Evolutionary conservation across 495 filamentous ascomycete species (phyloP).

Genomic region (Aspergillus baeticus): DNA sequence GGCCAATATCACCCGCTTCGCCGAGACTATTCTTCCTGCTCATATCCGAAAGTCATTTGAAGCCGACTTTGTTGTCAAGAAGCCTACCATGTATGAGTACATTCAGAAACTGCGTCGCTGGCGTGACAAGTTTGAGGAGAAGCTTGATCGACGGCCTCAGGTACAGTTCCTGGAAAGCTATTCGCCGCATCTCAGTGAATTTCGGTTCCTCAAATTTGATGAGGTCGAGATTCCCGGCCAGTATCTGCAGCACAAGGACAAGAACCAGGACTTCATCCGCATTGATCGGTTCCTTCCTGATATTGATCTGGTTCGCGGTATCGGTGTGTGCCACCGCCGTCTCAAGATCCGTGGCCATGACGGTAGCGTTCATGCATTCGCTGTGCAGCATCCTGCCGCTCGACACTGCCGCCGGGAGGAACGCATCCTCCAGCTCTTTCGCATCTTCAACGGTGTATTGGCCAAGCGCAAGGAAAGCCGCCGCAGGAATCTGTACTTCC

Average conservation of each 20-base stretch:
- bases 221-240: conserved; percentile 98
- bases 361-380: conserved; percentile 90
- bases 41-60: conserved; percentile 96
- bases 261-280: conserved; percentile 95
- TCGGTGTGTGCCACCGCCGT: conserved; percentile 85
- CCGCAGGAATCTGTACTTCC: conserved; percentile 91
- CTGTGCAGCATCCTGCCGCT: conserved; percentile 91
- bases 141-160: conserved; percentile 81
- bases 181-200: conserved; percentile 90
- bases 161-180: conserved; percentile 72
- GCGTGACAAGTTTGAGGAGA: conserved; percentile 97
- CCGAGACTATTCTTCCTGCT: conserved; percentile 88
- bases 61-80: conserved; percentile 87
- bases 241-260: conserved; percentile 94
- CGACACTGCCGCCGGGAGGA: conserved; percentile 91
- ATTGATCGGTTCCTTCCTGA: conserved; percentile 95
- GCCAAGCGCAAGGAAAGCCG: conserved; percentile 91
- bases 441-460: conserved; percentile 90
- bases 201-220: conserved; percentile 95
- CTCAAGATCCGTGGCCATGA: conserved; percentile 98
- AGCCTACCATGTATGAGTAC: conserved; percentile 95
- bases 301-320: conserved; percentile 85
- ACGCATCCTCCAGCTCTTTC: conserved; percentile 93
- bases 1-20: conserved; percentile 92
- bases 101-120: conserved; percentile 95